Conservation (phyloP, 2,329 filamentous ascomycete species). For the Coleophoma eucalyptorum region DNA sequence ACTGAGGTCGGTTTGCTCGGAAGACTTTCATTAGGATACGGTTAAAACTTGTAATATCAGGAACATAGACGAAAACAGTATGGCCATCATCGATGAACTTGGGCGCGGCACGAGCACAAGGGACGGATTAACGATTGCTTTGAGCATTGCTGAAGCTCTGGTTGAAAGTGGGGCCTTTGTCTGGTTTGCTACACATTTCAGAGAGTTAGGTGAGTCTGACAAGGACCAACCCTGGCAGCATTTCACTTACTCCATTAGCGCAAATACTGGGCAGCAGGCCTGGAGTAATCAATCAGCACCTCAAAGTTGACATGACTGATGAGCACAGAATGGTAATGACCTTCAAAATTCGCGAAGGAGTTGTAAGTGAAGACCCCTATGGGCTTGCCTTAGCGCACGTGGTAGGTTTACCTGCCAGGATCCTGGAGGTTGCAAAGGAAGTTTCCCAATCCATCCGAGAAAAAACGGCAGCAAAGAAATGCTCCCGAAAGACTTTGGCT, state of each 20-base stretch:
- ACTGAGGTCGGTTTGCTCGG: slow-evolving; percentile 43
- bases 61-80: slow-evolving; percentile 72
- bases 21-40: background rate
- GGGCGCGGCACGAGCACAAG: slow-evolving; percentile 85
- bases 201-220: slow-evolving; percentile 56
- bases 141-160: slow-evolving; percentile 85
- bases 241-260: slow-evolving; percentile 37
- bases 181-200: slow-evolving; percentile 94
- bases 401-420: slow-evolving; percentile 63
- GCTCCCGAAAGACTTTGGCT: slow-evolving; percentile 52
- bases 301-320: slow-evolving; percentile 62
- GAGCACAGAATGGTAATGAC: slow-evolving; percentile 75
- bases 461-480: slow-evolving; percentile 53
- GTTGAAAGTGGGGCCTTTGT: slow-evolving; percentile 75
- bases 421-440: slow-evolving; percentile 64
- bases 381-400: slow-evolving; percentile 78
- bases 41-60: slow-evolving; percentile 24
- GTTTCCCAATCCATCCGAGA: slow-evolving; percentile 61
- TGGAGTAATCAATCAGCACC: slow-evolving; percentile 79
- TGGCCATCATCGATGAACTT: slow-evolving; percentile 87
- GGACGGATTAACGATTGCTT: slow-evolving; percentile 84
- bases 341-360: slow-evolving; percentile 75
- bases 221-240: background rate
- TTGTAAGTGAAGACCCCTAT: slow-evolving; percentile 69
- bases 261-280: slow-evolving; percentile 69